A percentile compares a stretch with the other conserved stretches of the same genome.
Conservation (phyloP, 176 grass and related monocot genomes). For the Coix lacrymajobi region DNA sequence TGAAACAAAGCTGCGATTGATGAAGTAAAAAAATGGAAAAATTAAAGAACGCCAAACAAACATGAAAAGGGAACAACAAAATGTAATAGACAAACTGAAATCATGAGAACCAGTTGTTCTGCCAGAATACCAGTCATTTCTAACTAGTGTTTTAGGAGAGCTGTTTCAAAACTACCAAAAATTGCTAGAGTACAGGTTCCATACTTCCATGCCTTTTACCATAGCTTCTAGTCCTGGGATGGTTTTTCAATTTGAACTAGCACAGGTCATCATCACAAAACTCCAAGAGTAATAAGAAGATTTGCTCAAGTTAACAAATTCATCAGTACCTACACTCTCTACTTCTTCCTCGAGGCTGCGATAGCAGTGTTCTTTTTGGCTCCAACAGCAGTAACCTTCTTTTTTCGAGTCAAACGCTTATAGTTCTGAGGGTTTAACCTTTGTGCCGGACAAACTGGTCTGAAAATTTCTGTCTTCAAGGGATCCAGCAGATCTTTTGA, state of each 20-base stretch:
- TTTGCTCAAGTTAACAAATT: not conserved
- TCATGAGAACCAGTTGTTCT: not conserved
- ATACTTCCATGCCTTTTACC: not conserved
- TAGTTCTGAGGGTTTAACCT: conserved; percentile 27
- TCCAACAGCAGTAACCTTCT: conserved; percentile 28
- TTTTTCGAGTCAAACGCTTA: conserved; percentile 21
- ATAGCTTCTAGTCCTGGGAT: not conserved
- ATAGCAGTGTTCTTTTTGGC: conserved; percentile 19
- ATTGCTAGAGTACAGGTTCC: not conserved
- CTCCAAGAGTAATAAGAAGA: not conserved
- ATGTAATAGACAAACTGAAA: not conserved
- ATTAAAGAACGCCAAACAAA: not conserved
- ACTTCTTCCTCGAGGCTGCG: conserved; percentile 13
- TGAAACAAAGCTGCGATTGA: conserved; percentile 13
- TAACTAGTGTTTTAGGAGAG: not conserved
- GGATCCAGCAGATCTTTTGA: conserved; percentile 65
- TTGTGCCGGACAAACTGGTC: conserved; percentile 23
- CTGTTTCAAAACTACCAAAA: conserved; percentile 9
- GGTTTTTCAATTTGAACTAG: conserved; percentile 1
- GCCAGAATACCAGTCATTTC: not conserved
- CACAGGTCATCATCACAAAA: conserved; percentile 13
- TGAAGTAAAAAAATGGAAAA: not conserved
- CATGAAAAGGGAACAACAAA: not conserved
- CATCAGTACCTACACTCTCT: conserved; percentile 28
- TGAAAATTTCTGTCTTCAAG: conserved; percentile 62